Percentiles rank a stretch among this genome's conserved stretches.
These are phyloP conservation scores for Cucurbita moschata DNA, from an alignment of 306 rosid species.

Conservation along the genomic window DNA sequence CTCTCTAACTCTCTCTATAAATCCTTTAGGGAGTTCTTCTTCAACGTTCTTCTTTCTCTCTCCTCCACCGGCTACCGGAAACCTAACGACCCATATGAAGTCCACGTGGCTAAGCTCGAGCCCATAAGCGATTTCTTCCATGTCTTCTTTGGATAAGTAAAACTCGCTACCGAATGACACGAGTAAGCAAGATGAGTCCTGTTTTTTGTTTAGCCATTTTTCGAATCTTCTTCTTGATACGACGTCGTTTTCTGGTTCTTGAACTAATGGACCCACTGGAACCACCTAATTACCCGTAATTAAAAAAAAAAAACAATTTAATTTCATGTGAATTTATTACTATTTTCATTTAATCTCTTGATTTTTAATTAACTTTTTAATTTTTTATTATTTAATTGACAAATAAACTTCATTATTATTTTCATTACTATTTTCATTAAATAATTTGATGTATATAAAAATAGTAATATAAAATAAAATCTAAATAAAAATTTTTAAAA, in stretches of 20 bases:
- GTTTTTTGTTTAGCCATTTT: conserved; percentile 5
- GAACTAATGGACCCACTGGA: conserved; percentile 15
- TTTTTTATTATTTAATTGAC: too few relatives aligned
- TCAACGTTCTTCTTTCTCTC: background rate
- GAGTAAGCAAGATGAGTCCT: conserved; percentile 5
- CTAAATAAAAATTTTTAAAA: too few relatives aligned
- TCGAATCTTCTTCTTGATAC: background rate
- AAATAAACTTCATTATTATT: too few relatives aligned
- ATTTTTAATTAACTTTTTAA: too few relatives aligned
- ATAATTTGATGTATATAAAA: too few relatives aligned
- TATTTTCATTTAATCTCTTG: too few relatives aligned
- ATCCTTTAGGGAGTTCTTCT: conserved; percentile 12
- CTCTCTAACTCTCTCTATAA: conserved; percentile 12
- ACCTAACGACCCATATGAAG: conserved; percentile 21
- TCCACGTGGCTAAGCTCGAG: conserved; percentile 6
- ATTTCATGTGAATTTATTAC: too few relatives aligned
- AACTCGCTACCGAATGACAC: conserved; percentile 24
- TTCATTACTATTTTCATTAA: too few relatives aligned
- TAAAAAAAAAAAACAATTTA: background rate
- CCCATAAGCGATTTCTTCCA: conserved; percentile 14
- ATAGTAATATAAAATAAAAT: too few relatives aligned
- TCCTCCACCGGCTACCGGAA: background rate
- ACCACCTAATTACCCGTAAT: background rate
- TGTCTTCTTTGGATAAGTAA: conserved; percentile 5
- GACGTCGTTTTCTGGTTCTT: background rate